These are phyloP conservation scores for Sporothrix schenckii DNA, from an alignment of 2,329 filamentous ascomycete species.

Conservation along the genomic window DNA sequence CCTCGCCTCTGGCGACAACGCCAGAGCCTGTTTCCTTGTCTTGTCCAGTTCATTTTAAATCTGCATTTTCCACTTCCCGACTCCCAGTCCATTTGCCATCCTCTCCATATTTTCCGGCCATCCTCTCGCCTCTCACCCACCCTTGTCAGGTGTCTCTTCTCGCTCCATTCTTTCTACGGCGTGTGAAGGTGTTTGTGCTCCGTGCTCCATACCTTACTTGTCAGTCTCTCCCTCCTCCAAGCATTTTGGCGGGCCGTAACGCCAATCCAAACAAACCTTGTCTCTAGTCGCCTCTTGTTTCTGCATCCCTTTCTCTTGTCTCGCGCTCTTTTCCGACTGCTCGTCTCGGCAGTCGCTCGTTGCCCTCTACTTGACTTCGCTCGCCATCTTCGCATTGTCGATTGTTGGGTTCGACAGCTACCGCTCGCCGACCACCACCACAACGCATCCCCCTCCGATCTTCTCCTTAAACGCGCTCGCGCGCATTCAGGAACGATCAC, in stretches of 20 bases:
- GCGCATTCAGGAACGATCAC: neutral
- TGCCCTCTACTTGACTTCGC: neutral
- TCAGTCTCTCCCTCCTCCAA: neutral
- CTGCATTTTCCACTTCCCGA: slow-evolving; percentile 16
- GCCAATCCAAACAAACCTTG: slow-evolving; percentile 15
- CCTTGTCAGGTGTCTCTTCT: neutral
- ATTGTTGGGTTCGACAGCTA: neutral
- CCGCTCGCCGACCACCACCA: neutral
- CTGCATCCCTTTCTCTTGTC: slow-evolving; percentile 1
- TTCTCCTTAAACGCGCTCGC: neutral
- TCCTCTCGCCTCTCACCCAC: neutral
- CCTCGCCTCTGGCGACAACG: slow-evolving; percentile 26
- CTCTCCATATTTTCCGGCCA: slow-evolving; percentile 15
- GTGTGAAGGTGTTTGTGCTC: neutral
- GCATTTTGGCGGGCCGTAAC: slow-evolving; percentile 6
- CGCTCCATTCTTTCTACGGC: slow-evolving; percentile 3
- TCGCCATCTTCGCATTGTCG: slow-evolving; percentile 2
- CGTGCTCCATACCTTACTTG: slow-evolving; percentile 13
- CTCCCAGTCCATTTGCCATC: slow-evolving; percentile 1
- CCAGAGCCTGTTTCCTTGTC: slow-evolving; percentile 1
- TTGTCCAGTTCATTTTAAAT: slow-evolving; percentile 23
- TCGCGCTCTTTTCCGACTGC: neutral
- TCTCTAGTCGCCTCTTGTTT: neutral
- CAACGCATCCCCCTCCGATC: neutral
- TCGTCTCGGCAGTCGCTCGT: neutral